Evolutionary conservation across 2,329 filamentous ascomycete genomes (phyloP).

Genomic region (Fusarium sp.): DNA sequence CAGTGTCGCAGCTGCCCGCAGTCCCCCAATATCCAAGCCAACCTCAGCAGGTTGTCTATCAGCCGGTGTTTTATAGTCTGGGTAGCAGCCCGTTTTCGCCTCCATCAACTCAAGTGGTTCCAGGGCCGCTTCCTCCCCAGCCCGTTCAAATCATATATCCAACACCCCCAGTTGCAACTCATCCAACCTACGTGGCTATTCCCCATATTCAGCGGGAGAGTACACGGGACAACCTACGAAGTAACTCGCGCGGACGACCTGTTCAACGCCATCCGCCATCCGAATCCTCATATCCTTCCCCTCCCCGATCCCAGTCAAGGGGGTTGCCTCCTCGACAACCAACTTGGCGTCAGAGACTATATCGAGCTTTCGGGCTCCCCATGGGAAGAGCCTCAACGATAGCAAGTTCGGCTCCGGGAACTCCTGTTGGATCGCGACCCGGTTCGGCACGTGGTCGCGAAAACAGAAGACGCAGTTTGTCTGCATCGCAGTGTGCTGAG

Average conservation of each 20-base stretch:
- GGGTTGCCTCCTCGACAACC: slow-evolving; percentile 25
- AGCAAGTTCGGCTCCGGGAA: slow-evolving; percentile 38
- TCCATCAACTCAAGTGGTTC: slow-evolving; percentile 2
- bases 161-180: neutral
- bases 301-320: neutral
- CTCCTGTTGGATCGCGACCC: slow-evolving; percentile 7
- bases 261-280: neutral
- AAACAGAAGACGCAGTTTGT: neutral
- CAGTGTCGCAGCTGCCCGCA: slow-evolving; percentile 27
- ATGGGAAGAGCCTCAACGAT: slow-evolving; percentile 51
- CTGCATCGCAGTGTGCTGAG: neutral
- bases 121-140: neutral
- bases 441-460: neutral
- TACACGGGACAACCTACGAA: neutral
- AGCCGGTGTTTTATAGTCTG: slow-evolving; percentile 28
- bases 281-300: neutral
- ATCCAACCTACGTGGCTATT: neutral
- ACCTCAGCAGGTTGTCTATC: slow-evolving; percentile 17
- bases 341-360: slow-evolving; percentile 44
- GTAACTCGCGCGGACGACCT: neutral
- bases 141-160: slow-evolving; percentile 14
- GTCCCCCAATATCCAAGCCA: slow-evolving; percentile 23
- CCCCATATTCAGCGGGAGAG: neutral
- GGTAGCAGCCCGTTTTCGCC: neutral
- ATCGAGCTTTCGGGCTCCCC: slow-evolving; percentile 43